These are phyloP conservation scores for Alternaria incomplexa DNA, from an alignment of 2,329 filamentous ascomycete species.

Conservation along the genomic window DNA sequence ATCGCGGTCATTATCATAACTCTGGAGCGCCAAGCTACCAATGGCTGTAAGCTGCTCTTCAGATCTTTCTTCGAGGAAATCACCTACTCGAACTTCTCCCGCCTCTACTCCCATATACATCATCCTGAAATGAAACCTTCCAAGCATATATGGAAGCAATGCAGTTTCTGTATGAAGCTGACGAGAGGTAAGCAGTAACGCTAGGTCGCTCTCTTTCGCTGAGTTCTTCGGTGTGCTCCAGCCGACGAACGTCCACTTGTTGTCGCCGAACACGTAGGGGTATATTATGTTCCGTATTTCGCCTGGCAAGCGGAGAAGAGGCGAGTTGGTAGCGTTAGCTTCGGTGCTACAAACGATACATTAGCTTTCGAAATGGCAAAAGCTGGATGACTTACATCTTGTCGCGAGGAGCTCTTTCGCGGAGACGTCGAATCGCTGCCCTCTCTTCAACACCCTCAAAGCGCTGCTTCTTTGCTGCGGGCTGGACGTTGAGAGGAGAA, in stretches of 20 bases:
- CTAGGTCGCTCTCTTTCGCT: neutral
- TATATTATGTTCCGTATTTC: neutral
- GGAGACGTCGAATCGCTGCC: neutral
- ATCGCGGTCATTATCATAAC: neutral
- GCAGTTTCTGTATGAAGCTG: neutral
- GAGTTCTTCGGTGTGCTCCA: neutral
- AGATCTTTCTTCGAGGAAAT: neutral
- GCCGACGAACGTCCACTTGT: fast-evolving
- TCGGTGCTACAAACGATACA: neutral
- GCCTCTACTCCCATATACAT: neutral
- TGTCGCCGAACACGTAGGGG: neutral
- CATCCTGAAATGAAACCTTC: neutral
- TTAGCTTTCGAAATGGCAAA: neutral
- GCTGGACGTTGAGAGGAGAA: neutral
- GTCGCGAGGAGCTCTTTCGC: neutral
- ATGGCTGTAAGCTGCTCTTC: neutral
- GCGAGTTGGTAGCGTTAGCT: neutral
- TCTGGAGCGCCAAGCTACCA: neutral
- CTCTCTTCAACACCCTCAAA: neutral
- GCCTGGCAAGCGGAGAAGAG: neutral
- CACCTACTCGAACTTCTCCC: neutral
- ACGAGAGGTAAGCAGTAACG: neutral
- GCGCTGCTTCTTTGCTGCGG: neutral
- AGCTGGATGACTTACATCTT: neutral
- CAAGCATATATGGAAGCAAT: neutral